A percentile compares a stretch with the other conserved stretches of the same genome.
Evolutionary conservation across 176 grass and related monocot species (phyloP).

Genomic region (Rhynchospora pubera): DNA sequence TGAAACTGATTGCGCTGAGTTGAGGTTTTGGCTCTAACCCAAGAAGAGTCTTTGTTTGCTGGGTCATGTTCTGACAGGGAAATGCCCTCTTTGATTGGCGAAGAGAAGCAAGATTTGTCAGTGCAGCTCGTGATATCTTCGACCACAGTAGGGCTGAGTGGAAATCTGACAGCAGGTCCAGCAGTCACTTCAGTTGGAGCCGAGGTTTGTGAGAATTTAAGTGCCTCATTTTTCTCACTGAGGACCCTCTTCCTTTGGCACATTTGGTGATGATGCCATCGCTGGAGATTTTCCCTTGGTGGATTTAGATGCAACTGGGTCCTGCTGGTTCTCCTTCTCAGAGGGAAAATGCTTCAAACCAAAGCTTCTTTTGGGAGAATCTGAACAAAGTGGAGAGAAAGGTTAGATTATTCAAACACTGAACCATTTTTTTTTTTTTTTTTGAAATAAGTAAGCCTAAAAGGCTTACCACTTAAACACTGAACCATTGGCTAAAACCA

Average conservation of each 20-base stretch:
- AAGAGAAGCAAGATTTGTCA: background rate
- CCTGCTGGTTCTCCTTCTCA: slow-evolving; percentile 57
- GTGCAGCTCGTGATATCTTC: background rate
- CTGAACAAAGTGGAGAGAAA: slow-evolving; percentile 20
- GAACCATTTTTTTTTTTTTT: too few species aligned
- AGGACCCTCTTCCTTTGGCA: slow-evolving; percentile 45
- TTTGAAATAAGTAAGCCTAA: too few species aligned
- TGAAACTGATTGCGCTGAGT: slow-evolving; percentile 6
- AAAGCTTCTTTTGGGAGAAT: slow-evolving; percentile 34
- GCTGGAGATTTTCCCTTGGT: slow-evolving; percentile 24
- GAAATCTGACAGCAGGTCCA: background rate
- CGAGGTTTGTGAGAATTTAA: slow-evolving; percentile 25
- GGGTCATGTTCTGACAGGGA: background rate
- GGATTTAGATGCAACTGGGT: slow-evolving; percentile 22
- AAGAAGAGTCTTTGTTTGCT: background rate
- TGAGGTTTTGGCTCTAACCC: background rate
- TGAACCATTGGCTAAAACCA: background rate
- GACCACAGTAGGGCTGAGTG: slow-evolving; percentile 24
- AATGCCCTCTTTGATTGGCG: background rate
- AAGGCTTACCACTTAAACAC: too few species aligned
- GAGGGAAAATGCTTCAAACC: slow-evolving; percentile 16
- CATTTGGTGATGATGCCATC: background rate
- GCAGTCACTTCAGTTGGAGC: slow-evolving; percentile 10
- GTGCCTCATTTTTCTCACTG: slow-evolving; percentile 46
- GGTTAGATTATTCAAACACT: background rate